Conservation (phyloP, 2,329 filamentous ascomycete genomes). For the Cercospora sp. region DNA sequence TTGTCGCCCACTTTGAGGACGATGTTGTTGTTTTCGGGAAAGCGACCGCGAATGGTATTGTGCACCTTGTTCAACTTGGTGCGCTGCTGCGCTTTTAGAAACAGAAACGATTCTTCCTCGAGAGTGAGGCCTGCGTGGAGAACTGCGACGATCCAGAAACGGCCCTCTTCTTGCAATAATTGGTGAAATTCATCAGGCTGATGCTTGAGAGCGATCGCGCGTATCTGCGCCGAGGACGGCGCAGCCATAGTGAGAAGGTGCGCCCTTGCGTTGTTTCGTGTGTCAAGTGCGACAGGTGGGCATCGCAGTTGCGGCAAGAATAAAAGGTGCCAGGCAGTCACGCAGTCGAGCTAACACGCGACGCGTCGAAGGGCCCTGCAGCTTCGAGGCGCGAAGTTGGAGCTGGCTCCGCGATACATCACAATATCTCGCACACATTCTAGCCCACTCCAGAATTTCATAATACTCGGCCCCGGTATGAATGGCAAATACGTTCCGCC, state of each 20-base stretch:
- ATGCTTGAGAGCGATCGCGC: not conserved
- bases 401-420: too few relatives aligned
- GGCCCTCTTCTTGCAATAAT: not conserved
- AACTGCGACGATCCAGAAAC: not conserved
- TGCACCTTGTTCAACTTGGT: not conserved
- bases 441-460: too few relatives aligned
- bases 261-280: not conserved
- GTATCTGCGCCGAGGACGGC: not conserved
- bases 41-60: not conserved
- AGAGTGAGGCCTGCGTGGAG: not conserved
- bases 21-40: not conserved
- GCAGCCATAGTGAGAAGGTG: not conserved
- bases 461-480: not conserved
- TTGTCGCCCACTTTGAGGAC: slow-evolving; percentile 1
- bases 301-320: too few relatives aligned
- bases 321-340: not conserved
- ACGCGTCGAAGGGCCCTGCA: too few relatives aligned
- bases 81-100: not conserved
- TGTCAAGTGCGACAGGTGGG: too few relatives aligned
- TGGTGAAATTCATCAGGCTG: not conserved
- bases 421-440: too few relatives aligned
- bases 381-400: too few relatives aligned
- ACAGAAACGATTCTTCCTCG: not conserved
- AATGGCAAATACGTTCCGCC: not conserved
- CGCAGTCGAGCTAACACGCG: too few relatives aligned